Evolutionary conservation across 148 eudicot genomes (phyloP).

Genomic region (Rhododendron williamsianum): DNA sequence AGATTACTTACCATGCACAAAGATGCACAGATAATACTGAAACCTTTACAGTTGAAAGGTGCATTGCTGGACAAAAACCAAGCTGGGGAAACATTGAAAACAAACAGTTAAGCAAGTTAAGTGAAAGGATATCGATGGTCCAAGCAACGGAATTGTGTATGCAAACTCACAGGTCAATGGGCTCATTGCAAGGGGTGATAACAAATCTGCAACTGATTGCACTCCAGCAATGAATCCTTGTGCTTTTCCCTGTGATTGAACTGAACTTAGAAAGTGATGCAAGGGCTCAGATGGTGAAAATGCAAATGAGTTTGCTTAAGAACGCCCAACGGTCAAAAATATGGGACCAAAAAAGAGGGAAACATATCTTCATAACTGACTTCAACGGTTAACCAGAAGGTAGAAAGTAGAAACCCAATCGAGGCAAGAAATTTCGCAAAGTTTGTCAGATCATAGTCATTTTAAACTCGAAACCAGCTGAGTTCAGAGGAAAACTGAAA

Average conservation of each 20-base stretch:
- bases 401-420: neutral
- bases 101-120: neutral
- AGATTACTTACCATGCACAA: constrained; percentile 19
- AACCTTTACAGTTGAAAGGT: constrained; percentile 88
- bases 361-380: too few species aligned
- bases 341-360: neutral
- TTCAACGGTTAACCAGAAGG: too few species aligned
- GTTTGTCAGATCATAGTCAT: neutral
- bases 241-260: constrained; percentile 57
- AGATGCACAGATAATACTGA: constrained; percentile 70
- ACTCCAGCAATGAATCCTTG: constrained; percentile 90
- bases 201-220: constrained; percentile 65
- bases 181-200: constrained; percentile 81
- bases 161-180: constrained; percentile 67
- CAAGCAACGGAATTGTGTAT: neutral
- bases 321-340: neutral
- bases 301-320: neutral
- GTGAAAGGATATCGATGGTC: neutral
- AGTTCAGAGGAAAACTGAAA: neutral
- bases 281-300: neutral
- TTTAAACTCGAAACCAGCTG: neutral
- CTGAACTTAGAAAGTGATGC: neutral
- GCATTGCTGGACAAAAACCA: constrained; percentile 74
- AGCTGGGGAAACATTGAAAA: constrained; percentile 34
- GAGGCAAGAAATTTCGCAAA: neutral